Percentiles rank a stretch among this genome's conserved stretches.
phyloP scores from a whole-genome alignment of 371 early-diverging fungal species.

The Batrachochytrium dendrobatidis region DNA sequence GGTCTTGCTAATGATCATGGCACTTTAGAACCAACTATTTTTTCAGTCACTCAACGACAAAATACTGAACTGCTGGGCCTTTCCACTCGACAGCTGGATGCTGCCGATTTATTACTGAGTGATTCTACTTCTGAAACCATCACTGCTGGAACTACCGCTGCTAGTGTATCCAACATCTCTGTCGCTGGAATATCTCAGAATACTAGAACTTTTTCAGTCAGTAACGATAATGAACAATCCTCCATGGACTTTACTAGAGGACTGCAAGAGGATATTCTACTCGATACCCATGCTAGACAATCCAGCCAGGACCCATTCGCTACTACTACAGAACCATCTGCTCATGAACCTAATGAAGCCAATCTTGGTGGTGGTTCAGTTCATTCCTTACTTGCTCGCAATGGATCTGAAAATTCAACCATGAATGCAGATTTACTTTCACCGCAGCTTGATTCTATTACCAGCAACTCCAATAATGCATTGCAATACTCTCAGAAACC shows the following conservation, averaged over 20 bases:
- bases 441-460: too few relatives aligned
- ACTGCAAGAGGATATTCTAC: not conserved
- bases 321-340: not conserved
- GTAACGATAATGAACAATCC: not conserved
- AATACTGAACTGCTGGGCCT: not conserved
- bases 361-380: too few relatives aligned
- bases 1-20: too few relatives aligned
- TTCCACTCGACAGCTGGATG: conserved; percentile 3
- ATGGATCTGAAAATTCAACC: not conserved
- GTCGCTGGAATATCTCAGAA: not conserved
- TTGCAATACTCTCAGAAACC: too few relatives aligned
- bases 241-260: not conserved
- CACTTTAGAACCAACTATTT: too few relatives aligned
- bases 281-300: not conserved
- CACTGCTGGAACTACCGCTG: not conserved
- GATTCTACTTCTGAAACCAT: not conserved
- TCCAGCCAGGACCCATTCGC: not conserved
- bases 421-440: not conserved
- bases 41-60: too few relatives aligned
- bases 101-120: not conserved
- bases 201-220: not conserved
- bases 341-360: too few relatives aligned
- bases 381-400: not conserved
- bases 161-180: not conserved
- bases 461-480: too few relatives aligned